Evolutionary conservation across 2,329 filamentous ascomycete genomes (phyloP).

Genomic region (Colletotrichum sublineola): DNA sequence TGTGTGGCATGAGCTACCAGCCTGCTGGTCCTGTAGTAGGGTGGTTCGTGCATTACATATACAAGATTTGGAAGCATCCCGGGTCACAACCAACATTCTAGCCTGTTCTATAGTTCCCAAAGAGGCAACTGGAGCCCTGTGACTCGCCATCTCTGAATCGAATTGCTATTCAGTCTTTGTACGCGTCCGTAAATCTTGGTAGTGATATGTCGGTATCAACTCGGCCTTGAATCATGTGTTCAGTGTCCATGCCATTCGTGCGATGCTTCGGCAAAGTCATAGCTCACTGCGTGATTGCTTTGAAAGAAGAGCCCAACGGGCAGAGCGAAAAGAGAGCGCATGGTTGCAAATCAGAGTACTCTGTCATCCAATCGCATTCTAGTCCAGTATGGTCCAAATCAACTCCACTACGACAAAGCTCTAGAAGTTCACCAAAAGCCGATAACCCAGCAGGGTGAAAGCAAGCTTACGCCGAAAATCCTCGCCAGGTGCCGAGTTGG

Average conservation of each 20-base stretch:
- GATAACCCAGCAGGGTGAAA: slow-evolving; percentile 51
- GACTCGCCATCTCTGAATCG: background rate
- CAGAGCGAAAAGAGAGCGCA: background rate
- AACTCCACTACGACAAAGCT: slow-evolving; percentile 52
- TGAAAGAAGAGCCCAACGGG: background rate
- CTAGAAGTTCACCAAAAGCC: slow-evolving; percentile 50
- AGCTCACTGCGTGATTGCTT: slow-evolving; percentile 45
- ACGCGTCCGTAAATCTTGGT: background rate
- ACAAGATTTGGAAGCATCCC: slow-evolving; percentile 7
- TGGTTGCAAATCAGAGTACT: background rate
- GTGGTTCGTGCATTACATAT: slow-evolving; percentile 15
- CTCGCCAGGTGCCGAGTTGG: slow-evolving; percentile 56
- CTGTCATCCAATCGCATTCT: slow-evolving; percentile 51
- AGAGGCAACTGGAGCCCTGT: background rate
- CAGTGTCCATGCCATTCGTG: slow-evolving; percentile 26
- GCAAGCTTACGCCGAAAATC: slow-evolving; percentile 59
- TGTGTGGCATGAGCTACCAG: slow-evolving; percentile 6
- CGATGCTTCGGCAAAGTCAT: slow-evolving; percentile 62
- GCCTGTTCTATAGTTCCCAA: background rate
- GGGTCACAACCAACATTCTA: background rate
- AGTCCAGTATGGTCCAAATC: slow-evolving; percentile 52
- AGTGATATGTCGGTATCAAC: background rate
- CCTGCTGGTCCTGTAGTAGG: slow-evolving; percentile 2
- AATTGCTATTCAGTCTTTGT: too few relatives aligned
- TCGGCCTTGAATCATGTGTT: background rate